These are phyloP conservation scores for Hydnum rufescens DNA, from an alignment of 768 basidiomycete species.

Conservation along the genomic window DNA sequence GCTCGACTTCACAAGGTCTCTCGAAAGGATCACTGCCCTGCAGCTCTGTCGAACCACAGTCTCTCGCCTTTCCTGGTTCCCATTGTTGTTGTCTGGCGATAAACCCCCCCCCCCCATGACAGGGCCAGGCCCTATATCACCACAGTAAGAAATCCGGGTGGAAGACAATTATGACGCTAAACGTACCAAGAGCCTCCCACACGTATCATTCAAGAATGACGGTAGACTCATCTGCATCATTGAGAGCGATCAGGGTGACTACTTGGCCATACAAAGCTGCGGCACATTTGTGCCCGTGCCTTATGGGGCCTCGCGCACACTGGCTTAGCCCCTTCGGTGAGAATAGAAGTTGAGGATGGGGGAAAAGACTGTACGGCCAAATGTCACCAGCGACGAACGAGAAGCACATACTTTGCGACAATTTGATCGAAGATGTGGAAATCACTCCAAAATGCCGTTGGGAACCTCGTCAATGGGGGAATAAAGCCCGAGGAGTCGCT, in stretches of 20 bases:
- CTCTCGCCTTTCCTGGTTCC: neutral
- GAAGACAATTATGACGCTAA: neutral
- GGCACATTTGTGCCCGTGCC: slow-evolving; percentile 10
- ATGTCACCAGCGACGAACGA: neutral
- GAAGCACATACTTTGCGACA: neutral
- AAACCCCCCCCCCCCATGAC: neutral
- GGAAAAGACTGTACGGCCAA: neutral
- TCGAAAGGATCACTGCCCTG: neutral
- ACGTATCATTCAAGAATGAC: neutral
- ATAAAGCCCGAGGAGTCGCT: neutral
- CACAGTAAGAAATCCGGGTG: neutral
- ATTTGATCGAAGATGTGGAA: neutral
- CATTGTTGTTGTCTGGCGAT: neutral
- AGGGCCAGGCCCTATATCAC: slow-evolving; percentile 3
- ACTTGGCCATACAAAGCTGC: slow-evolving; percentile 21
- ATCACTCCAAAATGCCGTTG: neutral
- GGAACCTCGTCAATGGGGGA: neutral
- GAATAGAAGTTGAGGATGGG: slow-evolving; percentile 3
- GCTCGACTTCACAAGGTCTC: neutral
- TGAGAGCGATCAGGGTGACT: slow-evolving; percentile 7
- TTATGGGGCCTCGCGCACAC: slow-evolving; percentile 6
- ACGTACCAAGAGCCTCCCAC: slow-evolving; percentile 1
- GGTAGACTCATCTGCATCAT: slow-evolving; percentile 20
- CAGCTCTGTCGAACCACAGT: neutral
- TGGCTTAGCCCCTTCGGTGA: neutral